Evolutionary conservation across 139 green algal species (phyloP).

Genomic region (Asterochloris sp.): DNA sequence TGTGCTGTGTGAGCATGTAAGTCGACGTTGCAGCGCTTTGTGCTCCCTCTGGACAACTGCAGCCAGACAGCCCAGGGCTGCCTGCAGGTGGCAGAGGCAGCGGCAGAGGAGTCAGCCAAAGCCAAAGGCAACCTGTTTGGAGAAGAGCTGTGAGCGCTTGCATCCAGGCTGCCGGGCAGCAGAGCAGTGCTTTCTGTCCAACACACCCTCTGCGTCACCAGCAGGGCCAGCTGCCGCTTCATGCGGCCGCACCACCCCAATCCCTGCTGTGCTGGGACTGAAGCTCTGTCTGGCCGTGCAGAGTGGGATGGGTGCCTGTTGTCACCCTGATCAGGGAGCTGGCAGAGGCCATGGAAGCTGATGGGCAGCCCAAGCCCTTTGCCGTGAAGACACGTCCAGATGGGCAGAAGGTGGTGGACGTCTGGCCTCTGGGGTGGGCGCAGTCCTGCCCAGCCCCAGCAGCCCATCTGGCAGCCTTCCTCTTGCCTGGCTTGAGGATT

Average conservation of each 20-base stretch:
- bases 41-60: neutral
- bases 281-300: conserved; percentile 9
- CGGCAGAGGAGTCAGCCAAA: conserved; percentile 23
- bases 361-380: conserved; percentile 25
- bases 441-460: neutral
- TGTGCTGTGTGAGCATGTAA: neutral
- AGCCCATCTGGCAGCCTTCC: neutral
- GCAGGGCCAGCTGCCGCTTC: neutral
- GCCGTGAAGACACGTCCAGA: conserved; percentile 7
- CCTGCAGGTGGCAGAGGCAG: conserved; percentile 26
- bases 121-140: conserved; percentile 45
- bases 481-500: neutral
- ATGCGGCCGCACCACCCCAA: neutral
- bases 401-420: conserved; percentile 50
- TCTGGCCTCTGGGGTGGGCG: conserved; percentile 41
- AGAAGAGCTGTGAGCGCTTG: neutral
- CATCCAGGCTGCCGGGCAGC: neutral
- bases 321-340: conserved; percentile 47
- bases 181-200: neutral
- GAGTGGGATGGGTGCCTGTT: conserved; percentile 38
- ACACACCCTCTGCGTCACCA: neutral
- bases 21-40: neutral
- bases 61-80: neutral
- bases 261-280: neutral
- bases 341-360: conserved; percentile 39